Percentiles rank a stretch among this genome's conserved stretches.
These are phyloP conservation scores for Periglandula ipomoeae DNA, from an alignment of 2,329 filamentous ascomycete species.

Conservation along the genomic window DNA sequence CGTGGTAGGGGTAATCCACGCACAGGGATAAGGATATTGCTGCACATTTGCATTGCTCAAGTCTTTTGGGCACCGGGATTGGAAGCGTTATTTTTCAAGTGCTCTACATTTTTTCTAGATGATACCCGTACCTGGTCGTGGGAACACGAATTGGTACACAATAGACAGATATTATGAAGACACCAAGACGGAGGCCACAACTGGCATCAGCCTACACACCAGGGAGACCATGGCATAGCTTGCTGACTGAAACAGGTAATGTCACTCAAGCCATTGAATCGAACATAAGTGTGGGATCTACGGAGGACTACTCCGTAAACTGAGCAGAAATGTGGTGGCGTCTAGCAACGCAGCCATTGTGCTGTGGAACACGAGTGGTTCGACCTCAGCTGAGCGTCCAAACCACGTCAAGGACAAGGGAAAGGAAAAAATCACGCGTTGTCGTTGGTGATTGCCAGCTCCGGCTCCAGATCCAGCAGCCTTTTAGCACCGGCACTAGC, in stretches of 20 bases:
- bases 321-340: background rate
- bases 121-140: conserved; percentile 4
- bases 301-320: too few relatives aligned
- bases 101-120: background rate
- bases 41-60: background rate
- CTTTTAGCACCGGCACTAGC: too few relatives aligned
- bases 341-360: background rate
- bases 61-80: background rate
- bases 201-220: too few relatives aligned
- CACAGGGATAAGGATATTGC: background rate
- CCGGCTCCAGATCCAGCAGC: too few relatives aligned
- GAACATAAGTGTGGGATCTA: background rate
- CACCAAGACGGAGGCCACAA: too few relatives aligned
- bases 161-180: too few relatives aligned
- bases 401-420: background rate
- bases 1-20: background rate
- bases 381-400: background rate
- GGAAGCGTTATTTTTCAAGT: background rate
- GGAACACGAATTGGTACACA: background rate
- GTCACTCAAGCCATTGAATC: background rate
- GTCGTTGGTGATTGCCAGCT: too few relatives aligned
- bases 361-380: background rate
- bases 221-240: background rate
- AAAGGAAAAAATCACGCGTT: background rate
- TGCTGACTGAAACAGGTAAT: background rate